Conservation (phyloP, 2,329 filamentous ascomycete genomes). For the Bipolaris gigantea region DNA sequence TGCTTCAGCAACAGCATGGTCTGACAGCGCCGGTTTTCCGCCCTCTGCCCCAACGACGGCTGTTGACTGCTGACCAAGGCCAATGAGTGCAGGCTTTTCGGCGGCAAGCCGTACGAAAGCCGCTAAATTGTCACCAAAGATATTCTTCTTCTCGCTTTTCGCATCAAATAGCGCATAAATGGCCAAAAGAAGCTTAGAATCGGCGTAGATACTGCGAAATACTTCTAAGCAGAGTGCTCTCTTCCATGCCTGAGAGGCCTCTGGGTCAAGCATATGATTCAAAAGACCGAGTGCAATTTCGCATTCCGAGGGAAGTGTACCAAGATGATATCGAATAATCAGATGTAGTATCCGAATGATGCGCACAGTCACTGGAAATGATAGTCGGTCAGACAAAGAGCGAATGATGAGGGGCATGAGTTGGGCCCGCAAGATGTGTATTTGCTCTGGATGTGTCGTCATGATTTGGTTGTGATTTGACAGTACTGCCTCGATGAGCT, state of each 20-base stretch:
- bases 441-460: slow-evolving; percentile 75
- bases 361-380: slow-evolving; percentile 80
- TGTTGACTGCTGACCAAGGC: slow-evolving; percentile 84
- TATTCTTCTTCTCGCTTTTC: slow-evolving; percentile 68
- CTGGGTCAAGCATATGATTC: slow-evolving; percentile 85
- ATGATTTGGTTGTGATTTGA: slow-evolving; percentile 84
- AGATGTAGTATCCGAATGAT: slow-evolving; percentile 82
- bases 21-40: slow-evolving; percentile 62
- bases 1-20: slow-evolving; percentile 87
- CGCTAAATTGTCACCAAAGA: slow-evolving; percentile 80
- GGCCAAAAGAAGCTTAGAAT: slow-evolving; percentile 74
- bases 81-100: slow-evolving; percentile 86
- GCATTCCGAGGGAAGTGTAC: slow-evolving; percentile 74
- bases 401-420: slow-evolving; percentile 83
- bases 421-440: slow-evolving; percentile 72
- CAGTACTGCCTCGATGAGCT: slow-evolving; percentile 88
- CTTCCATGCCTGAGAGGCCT: slow-evolving; percentile 78
- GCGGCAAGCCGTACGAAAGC: slow-evolving; percentile 90
- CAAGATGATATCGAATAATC: slow-evolving; percentile 75
- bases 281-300: slow-evolving; percentile 80
- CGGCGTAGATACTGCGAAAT: slow-evolving; percentile 80
- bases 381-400: slow-evolving; percentile 73
- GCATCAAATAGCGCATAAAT: slow-evolving; percentile 82
- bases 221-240: slow-evolving; percentile 88
- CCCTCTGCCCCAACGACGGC: slow-evolving; percentile 67